Percentiles rank a stretch among this genome's conserved stretches.
Conservation (phyloP, 1,284 basidiomycete genomes). For the Sporisorium scitamineum region DNA sequence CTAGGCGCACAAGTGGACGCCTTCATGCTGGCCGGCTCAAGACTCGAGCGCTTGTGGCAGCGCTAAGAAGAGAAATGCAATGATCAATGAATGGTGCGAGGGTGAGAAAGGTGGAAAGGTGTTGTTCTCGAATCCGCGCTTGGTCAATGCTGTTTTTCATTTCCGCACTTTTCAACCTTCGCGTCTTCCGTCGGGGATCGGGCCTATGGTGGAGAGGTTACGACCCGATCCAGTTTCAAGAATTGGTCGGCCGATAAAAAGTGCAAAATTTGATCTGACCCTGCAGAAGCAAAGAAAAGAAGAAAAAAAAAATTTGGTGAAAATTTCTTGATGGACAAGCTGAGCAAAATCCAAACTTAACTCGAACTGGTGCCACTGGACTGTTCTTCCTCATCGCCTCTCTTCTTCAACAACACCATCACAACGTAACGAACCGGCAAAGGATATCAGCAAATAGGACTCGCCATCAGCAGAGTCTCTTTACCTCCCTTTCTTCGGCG, state of each 20-base stretch:
- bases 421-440: background rate
- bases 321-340: slow-evolving; percentile 15
- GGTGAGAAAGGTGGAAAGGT: background rate
- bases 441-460: background rate
- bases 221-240: slow-evolving; percentile 7
- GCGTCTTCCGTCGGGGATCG: slow-evolving; percentile 5
- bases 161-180: slow-evolving; percentile 13
- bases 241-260: slow-evolving; percentile 8
- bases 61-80: too few species aligned
- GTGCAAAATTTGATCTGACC: slow-evolving; percentile 8
- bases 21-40: slow-evolving; percentile 1
- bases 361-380: background rate
- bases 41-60: background rate
- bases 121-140: slow-evolving; percentile 16
- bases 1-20: slow-evolving; percentile 11
- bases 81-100: slow-evolving; percentile 3
- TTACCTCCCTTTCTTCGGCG: background rate
- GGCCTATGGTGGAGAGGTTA: slow-evolving; percentile 3
- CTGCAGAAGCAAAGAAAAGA: slow-evolving; percentile 13
- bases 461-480: background rate
- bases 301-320: slow-evolving; percentile 7
- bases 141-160: slow-evolving; percentile 7
- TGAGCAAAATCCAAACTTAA: background rate
- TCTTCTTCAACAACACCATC: slow-evolving; percentile 1
- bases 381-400: background rate